Evolutionary conservation across 352 stramenopile genomes (phyloP).

Genomic region (Globisporangium cylindrosporum): DNA sequence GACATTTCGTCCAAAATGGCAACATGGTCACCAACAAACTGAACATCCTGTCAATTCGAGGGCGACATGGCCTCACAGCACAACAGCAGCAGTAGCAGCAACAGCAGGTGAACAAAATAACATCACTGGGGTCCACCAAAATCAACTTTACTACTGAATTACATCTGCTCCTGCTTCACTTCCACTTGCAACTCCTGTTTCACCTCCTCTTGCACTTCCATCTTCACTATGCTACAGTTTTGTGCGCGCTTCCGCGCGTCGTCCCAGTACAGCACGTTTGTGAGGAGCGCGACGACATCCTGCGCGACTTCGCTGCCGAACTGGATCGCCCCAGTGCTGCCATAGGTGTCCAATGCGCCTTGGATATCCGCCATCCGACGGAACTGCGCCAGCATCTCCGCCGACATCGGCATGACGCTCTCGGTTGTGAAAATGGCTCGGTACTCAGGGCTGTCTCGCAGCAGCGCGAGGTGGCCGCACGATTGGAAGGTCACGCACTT

Average conservation of each 20-base stretch:
- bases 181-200: neutral
- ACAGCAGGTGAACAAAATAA: no score
- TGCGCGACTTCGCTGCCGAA: slow-evolving; percentile 78
- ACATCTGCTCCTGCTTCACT: slow-evolving; percentile 7
- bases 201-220: neutral
- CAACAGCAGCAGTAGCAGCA: no score
- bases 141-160: neutral
- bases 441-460: slow-evolving; percentile 70
- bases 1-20: no score
- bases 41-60: no score
- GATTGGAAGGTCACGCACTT: slow-evolving; percentile 35
- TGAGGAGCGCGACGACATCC: slow-evolving; percentile 70
- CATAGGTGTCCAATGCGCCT: slow-evolving; percentile 64
- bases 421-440: slow-evolving; percentile 58
- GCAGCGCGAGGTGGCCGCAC: slow-evolving; percentile 63
- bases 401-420: slow-evolving; percentile 41
- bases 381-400: slow-evolving; percentile 55
- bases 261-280: slow-evolving; percentile 70
- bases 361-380: slow-evolving; percentile 80
- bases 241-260: slow-evolving; percentile 48
- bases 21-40: no score
- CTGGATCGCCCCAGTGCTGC: slow-evolving; percentile 58
- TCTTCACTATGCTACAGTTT: slow-evolving; percentile 10
- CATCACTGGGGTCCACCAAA: neutral
- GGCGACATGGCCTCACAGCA: no score